Evolutionary conservation across 352 stramenopile species (phyloP).

Genomic region (Pythium rhizo-oryzae): DNA sequence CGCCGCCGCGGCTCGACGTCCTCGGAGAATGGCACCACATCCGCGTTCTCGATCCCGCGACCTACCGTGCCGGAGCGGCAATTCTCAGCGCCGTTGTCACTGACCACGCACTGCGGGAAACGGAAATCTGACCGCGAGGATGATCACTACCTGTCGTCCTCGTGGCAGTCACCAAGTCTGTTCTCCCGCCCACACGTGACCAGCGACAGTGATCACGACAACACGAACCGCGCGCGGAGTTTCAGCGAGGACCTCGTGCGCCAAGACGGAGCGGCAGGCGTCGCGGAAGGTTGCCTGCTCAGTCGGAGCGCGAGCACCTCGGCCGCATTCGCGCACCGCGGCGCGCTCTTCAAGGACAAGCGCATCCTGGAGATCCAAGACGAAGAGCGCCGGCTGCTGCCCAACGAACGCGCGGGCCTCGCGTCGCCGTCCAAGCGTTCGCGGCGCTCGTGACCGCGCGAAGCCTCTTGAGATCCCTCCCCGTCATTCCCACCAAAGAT

Average conservation of each 20-base stretch:
- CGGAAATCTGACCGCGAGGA: constrained; percentile 24
- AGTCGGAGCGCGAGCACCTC: constrained; percentile 44
- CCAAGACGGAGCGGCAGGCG: too few relatives aligned
- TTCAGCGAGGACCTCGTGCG: constrained; percentile 50
- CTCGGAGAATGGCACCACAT: constrained; percentile 11
- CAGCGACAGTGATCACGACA: constrained; percentile 3
- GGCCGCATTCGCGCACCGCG: constrained; percentile 33
- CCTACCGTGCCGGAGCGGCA: constrained; percentile 9
- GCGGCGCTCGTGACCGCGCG: constrained; percentile 13
- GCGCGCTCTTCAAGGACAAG: constrained; percentile 61
- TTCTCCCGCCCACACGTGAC: background rate
- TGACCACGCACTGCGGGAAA: constrained; percentile 14
- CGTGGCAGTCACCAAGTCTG: background rate
- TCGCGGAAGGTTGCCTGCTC: constrained; percentile 32
- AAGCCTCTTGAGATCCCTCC: constrained; percentile 5
- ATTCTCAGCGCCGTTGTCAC: constrained; percentile 18
- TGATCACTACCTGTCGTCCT: constrained; percentile 9
- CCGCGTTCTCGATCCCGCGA: constrained; percentile 8
- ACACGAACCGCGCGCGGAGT: constrained; percentile 36
- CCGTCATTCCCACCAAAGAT: background rate
- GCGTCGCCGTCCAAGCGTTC: constrained; percentile 65
- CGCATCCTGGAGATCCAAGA: constrained; percentile 77
- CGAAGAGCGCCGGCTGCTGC: constrained; percentile 67
- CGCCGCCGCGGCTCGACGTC: constrained; percentile 21
- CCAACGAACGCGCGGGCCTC: constrained; percentile 45